phyloP scores from a whole-genome alignment of 345 rosid genomes.

The Eucalyptus grandis region DNA sequence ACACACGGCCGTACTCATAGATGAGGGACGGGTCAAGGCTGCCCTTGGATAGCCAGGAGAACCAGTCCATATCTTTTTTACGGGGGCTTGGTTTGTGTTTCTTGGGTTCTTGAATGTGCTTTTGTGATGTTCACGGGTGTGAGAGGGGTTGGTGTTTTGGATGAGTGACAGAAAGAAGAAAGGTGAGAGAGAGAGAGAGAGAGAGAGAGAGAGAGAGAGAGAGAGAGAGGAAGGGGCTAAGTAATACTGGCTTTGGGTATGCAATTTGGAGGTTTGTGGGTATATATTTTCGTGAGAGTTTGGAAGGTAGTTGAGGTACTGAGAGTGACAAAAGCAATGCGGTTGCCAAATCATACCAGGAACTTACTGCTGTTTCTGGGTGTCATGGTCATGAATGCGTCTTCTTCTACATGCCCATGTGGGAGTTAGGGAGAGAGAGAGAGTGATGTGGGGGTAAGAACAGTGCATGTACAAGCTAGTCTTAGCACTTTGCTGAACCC shows the following conservation, averaged over 20 bases:
- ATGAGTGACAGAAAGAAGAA: neutral
- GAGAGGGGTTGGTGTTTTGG: neutral
- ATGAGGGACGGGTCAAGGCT: constrained; percentile 44
- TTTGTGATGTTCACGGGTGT: neutral
- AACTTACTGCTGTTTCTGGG: neutral
- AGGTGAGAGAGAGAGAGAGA: neutral
- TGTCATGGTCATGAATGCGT: neutral
- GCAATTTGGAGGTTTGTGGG: neutral
- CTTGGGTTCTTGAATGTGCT: neutral
- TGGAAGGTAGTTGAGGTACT: constrained; percentile 24
- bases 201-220: neutral
- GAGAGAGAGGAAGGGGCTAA: constrained; percentile 3
- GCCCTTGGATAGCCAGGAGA: constrained; percentile 65
- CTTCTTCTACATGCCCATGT: neutral
- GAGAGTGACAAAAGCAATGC: constrained; percentile 11
- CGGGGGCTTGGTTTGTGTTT: neutral
- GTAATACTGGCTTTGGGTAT: neutral
- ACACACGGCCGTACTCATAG: constrained; percentile 54
- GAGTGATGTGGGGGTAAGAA: neutral
- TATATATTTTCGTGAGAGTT: neutral
- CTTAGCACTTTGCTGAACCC: neutral
- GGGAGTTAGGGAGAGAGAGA: neutral
- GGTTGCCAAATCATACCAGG: neutral
- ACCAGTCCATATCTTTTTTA: constrained; percentile 59
- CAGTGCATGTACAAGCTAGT: neutral